Evolutionary conservation across 1,284 basidiomycete genomes (phyloP).

Genomic region (Cystobasidium sp.): DNA sequence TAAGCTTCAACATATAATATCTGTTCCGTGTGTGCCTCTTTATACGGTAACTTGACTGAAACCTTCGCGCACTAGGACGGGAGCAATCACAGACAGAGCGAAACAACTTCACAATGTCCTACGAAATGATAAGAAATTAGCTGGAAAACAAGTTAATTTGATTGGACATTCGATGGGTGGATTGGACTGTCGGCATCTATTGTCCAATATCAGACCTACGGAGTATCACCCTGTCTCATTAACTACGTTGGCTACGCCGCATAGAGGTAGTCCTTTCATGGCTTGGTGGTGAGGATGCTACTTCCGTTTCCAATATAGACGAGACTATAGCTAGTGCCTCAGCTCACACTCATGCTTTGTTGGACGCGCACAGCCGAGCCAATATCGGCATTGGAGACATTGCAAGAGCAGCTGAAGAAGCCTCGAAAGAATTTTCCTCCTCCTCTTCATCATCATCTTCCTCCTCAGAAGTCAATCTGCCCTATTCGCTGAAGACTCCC

Average conservation of each 20-base stretch:
- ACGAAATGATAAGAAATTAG: conserved; percentile 63
- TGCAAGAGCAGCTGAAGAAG: conserved; percentile 52
- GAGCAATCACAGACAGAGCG: conserved; percentile 84
- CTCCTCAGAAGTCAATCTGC: conserved; percentile 52
- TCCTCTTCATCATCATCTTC: conserved; percentile 54
- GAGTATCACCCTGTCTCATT: conserved; percentile 86
- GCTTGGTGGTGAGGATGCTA: conserved; percentile 83
- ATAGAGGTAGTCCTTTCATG: conserved; percentile 97
- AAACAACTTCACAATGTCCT: conserved; percentile 77
- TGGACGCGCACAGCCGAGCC: conserved; percentile 60
- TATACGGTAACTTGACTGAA: no score
- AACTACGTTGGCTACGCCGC: conserved; percentile 90
- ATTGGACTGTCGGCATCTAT: conserved; percentile 88
- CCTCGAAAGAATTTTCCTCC: conserved; percentile 49
- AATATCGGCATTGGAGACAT: conserved; percentile 79
- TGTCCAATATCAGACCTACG: conserved; percentile 78
- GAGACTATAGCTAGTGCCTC: background rate
- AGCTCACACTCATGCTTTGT: background rate
- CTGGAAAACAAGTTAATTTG: conserved; percentile 81
- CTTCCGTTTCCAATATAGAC: no score
- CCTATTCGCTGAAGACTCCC: conserved; percentile 62
- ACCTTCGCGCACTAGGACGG: no score
- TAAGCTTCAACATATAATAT: no score
- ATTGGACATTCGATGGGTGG: conserved; percentile 97
- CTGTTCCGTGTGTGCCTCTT: no score